phyloP scores from a whole-genome alignment of 805 yeast species.

The Nakazawaea wyomingensis region DNA sequence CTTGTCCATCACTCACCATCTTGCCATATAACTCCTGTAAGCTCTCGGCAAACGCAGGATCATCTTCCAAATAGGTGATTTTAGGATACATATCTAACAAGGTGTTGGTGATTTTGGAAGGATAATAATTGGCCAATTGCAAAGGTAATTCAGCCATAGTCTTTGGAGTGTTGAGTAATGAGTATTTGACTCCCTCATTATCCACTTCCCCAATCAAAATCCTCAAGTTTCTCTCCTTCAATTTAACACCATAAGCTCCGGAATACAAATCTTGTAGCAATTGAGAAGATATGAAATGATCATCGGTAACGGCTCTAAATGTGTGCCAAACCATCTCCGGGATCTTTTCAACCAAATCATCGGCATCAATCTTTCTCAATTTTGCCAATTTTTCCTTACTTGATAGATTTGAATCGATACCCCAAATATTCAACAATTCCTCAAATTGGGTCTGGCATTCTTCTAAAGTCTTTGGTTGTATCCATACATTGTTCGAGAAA shows the following conservation, averaged over 20 bases:
- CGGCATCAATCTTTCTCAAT: slow-evolving; percentile 12
- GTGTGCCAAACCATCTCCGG: slow-evolving; percentile 25
- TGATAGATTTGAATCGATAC: slow-evolving; percentile 14
- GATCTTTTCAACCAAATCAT: slow-evolving; percentile 21
- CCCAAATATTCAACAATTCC: slow-evolving; percentile 25
- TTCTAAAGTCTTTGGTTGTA: slow-evolving; percentile 35
- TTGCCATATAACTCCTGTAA: slow-evolving; percentile 26
- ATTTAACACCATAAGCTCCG: slow-evolving; percentile 24
- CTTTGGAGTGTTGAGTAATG: slow-evolving; percentile 27
- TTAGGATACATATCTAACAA: slow-evolving; percentile 16
- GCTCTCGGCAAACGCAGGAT: slow-evolving; percentile 18
- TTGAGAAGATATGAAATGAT: slow-evolving; percentile 27
- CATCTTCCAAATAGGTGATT: slow-evolving; percentile 15
- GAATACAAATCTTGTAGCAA: slow-evolving; percentile 27
- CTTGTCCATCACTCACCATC: slow-evolving; percentile 34
- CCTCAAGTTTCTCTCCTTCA: slow-evolving; percentile 19
- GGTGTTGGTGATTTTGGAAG: slow-evolving; percentile 24
- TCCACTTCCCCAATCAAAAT: slow-evolving; percentile 30
- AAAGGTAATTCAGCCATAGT: slow-evolving; percentile 24
- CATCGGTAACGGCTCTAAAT: slow-evolving; percentile 38
- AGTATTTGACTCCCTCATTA: slow-evolving; percentile 29
- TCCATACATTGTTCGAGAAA: slow-evolving; percentile 32
- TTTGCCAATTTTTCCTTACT: slow-evolving; percentile 18
- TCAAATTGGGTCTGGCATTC: slow-evolving; percentile 33
- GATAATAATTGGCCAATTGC: slow-evolving; percentile 33